A percentile compares a stretch with the other conserved stretches of the same genome.
Conservation (phyloP, 352 stramenopile genomes). For the Phytopythium oedochilum region DNA sequence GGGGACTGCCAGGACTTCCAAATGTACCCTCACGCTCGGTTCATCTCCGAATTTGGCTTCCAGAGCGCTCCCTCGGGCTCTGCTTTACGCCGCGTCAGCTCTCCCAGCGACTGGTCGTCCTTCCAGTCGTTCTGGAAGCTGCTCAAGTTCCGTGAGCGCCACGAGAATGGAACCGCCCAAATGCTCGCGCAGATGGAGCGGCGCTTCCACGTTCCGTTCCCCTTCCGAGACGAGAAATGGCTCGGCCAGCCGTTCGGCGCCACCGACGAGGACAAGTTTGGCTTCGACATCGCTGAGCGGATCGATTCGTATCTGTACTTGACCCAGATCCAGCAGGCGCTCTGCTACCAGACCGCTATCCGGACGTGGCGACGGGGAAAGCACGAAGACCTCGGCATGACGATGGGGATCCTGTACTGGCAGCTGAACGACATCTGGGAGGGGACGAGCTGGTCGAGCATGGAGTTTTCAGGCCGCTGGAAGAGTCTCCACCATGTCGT, state of each 20-base stretch:
- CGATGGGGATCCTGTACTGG: slow-evolving; percentile 86
- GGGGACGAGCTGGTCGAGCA: slow-evolving; percentile 83
- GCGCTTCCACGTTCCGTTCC: slow-evolving; percentile 68
- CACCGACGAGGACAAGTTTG: slow-evolving; percentile 16
- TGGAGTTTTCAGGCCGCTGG: slow-evolving; percentile 75
- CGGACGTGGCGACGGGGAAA: slow-evolving; percentile 65
- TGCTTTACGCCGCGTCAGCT: slow-evolving; percentile 47
- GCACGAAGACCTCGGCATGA: slow-evolving; percentile 35
- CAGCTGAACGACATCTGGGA: slow-evolving; percentile 88
- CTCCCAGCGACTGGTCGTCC: slow-evolving; percentile 45
- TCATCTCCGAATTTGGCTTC: slow-evolving; percentile 88
- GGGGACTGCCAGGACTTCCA: slow-evolving; percentile 68
- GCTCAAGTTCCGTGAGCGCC: slow-evolving; percentile 77
- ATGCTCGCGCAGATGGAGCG: slow-evolving; percentile 68
- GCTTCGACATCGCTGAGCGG: slow-evolving; percentile 34
- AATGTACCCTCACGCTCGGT: slow-evolving; percentile 67
- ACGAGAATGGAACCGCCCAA: slow-evolving; percentile 69
- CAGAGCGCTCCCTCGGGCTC: slow-evolving; percentile 67
- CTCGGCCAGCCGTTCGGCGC: slow-evolving; percentile 20
- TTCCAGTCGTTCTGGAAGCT: slow-evolving; percentile 72
- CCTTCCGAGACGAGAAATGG: slow-evolving; percentile 55
- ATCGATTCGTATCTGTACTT: slow-evolving; percentile 69
- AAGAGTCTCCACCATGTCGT: slow-evolving; percentile 82
- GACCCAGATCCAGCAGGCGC: slow-evolving; percentile 71
- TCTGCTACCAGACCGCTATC: slow-evolving; percentile 80